Base-by-base conservation (phyloP, 2,329 filamentous ascomycete genomes). In the Arthrobotrys sphaeroides region DNA sequence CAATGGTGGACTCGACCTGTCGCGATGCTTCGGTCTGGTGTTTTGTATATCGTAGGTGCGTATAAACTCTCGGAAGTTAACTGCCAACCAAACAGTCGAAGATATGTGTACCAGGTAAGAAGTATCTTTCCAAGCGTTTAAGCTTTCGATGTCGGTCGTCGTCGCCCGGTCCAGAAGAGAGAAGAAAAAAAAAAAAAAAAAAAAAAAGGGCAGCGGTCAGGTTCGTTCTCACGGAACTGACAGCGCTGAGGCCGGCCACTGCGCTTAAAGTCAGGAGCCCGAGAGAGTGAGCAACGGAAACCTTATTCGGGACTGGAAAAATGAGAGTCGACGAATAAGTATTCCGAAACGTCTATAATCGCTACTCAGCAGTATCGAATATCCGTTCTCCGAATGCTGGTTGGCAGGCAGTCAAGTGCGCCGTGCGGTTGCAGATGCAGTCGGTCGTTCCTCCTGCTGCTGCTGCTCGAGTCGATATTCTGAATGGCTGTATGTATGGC, bases 191-290 rank as follows among this genome's bases (percentile, higher is more conserved):
- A 47, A 9, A 26, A 13, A 26, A 47, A 47, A 18, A 47, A 47
- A 31, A 49, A 51, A 51, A 51, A 24, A 26, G 26, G 18, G 26
- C 47, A 53, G 47, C 51, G 16, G 47, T 16, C 47, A 53, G 61
- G 62, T 61, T 55, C 31, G 64, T 75, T 43, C 64, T 75, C 64
- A 64, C 57, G 36, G 55, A 74, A 55, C 59, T 62, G 64, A 75
- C 72, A 55, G 53, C 72, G 72, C 64, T 75, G 72, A 69, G 61
- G 57, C 66, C 66, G 66, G 57, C 72, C 47, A 47, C 60, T 75
- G 72, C 72, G 72, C 72, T 69, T 69, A 60, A 65, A 60, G 62
- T 57, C 55, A 64, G 55, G 70, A 57, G 26, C 33, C 31, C 31
- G n/a, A n/a, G n/a, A n/a, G n/a, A n/a, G n/a, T n/a, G n/a, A n/a